Evolutionary conservation across 345 rosid genomes (phyloP), one percentile per base, ranked within the genome.

Genomic region (Lepidium aucheri): DNA sequence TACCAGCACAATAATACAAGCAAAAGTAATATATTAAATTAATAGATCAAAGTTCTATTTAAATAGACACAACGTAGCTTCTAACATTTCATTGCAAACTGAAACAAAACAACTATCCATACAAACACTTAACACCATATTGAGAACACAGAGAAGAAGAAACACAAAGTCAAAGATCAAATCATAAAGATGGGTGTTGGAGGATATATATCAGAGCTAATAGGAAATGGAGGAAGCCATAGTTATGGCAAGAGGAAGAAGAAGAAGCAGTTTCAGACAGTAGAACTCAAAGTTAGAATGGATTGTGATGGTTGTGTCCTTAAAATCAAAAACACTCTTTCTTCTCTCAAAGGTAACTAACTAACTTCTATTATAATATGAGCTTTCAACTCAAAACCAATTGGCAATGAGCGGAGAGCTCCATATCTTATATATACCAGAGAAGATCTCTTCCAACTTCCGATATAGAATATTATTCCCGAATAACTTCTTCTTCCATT

Each of bases 231-330:
- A 74, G 76, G 83, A 70, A 81, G 87, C 50, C 45, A 70, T 52
- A 76, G 82, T 54, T 81, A 84, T 68, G 80, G 84, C 17, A 71
- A 80, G 68, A 81, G 74, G 71, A 78, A 81, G 86, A 83, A 72
- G 82, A 79, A 53, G 85, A 85, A 84, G 76, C 96, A 82, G 41
- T 61, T 81, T 45, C 99, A 88, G 67, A 88, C 91, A 1, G 93
- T 90, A 15, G 99, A 94, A 72, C 86, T 94, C 18, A 94, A 94
- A 81, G 88, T 94, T 53, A 85, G 89, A 66, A 94, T 94, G 96
- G 99, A 94, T 65, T 94, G 99, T 78, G 99, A 90, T 85, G 99
- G 99, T 51, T 94, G 99, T 70, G 99, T 84, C 71, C 97, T 88
- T 53, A 94, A 94, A 77, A 84, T 94, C 79, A 94, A 84, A 79